phyloP scores from a whole-genome alignment of 1,139 yeast species.

The Yarrowia galli region DNA sequence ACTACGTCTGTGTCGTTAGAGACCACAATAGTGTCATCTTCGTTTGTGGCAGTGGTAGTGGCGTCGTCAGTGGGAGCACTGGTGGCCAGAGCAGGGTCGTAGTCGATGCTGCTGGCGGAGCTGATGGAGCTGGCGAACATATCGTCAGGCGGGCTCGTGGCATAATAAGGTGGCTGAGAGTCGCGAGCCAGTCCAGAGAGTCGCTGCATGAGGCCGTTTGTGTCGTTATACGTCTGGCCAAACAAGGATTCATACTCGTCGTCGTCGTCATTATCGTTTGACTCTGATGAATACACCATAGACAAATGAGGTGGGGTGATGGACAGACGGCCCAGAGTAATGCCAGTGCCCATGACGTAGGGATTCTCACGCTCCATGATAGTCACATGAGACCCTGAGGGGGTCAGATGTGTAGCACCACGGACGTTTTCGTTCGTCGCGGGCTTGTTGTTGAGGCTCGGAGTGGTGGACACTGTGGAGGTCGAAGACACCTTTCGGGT shows the following conservation, averaged over 20 bases:
- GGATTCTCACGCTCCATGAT: conserved; percentile 31
- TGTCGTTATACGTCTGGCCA: conserved; percentile 32
- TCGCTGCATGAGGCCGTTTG: conserved; percentile 23
- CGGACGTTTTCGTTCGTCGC: conserved; percentile 11
- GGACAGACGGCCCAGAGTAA: conserved; percentile 33
- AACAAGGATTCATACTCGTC: conserved; percentile 28
- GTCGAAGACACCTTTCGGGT: conserved; percentile 6
- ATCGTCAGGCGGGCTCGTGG: conserved; percentile 28
- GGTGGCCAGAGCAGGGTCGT: conserved; percentile 21
- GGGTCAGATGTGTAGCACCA: conserved; percentile 25
- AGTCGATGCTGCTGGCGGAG: conserved; percentile 26
- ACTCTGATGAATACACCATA: conserved; percentile 24
- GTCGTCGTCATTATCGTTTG: conserved; percentile 25
- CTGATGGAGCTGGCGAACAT: conserved; percentile 24
- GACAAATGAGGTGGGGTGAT: conserved; percentile 35
- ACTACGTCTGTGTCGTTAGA: background rate
- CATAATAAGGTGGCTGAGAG: conserved; percentile 18
- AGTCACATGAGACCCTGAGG: conserved; percentile 32
- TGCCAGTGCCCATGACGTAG: conserved; percentile 35
- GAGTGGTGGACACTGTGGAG: conserved; percentile 5
- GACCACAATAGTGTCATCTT: background rate
- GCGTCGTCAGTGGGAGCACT: conserved; percentile 1
- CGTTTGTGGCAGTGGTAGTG: conserved; percentile 4
- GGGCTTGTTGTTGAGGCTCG: conserved; percentile 5
- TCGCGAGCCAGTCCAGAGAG: conserved; percentile 14